Evolutionary conservation across 208 protist species (phyloP), one percentile per base, ranked within the genome.

Genomic region (Balamuthia mandrillaris): DNA sequence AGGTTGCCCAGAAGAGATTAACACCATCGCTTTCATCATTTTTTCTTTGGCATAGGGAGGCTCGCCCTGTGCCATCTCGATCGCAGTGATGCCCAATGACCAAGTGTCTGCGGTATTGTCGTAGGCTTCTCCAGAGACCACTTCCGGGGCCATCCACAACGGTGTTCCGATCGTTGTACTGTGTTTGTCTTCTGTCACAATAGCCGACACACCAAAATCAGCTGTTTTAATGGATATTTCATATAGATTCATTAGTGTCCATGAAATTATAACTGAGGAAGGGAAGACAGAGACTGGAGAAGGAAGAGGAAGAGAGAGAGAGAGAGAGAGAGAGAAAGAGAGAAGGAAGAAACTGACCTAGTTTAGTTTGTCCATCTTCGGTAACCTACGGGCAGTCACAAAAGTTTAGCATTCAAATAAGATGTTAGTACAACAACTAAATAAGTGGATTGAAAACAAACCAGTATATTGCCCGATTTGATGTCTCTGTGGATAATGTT

Each of bases 131-230:
- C 72, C 47, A 42, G 41, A 37, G 54, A 78, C 39, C 24, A 56
- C 44, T 47, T 65, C 58, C 5, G 45, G 65, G 24, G 82, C 85
- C 89, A 91, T 91, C 39, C 85, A 90, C 0, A 87, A 39, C 5
- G 82, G 83, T 60, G 44, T 82, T 21, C 87, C 87, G 14, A 85
- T 84, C 7, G 79, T 51, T 16, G 72, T 60, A 29, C 42, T 86
- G 33, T 65, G 41, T 14, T 70, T 58, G 9, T 72, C 37, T 4
- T 68, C 74, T 31, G 81, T 77, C 10, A 89, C 37, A 27, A 85
- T 56, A 47, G 68, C 66, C 14, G 56, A 81, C 14, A 89, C 87
- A 78, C 87, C 87, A 58, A 89, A 89, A 63, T 89, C 87, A n/a
- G 58, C 77, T 27, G 84, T 18, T 18, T n/a, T 54, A 29, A 2